Evolutionary conservation across 2,329 filamentous ascomycete species (phyloP).

Genomic region (Colletotrichum costaricense): DNA sequence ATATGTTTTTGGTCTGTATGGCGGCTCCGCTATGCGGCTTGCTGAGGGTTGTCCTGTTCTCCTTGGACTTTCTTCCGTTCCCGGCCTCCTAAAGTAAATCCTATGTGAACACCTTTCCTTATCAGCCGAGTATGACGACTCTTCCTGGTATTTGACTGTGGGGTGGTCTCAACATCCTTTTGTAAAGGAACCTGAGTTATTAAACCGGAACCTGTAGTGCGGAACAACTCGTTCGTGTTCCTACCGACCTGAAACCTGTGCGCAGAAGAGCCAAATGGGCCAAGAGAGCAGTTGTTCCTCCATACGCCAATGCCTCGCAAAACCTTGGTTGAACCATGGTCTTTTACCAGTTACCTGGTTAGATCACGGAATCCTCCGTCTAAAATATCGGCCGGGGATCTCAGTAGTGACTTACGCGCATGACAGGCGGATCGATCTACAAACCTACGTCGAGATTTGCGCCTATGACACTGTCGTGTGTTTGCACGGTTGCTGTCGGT

Average conservation of each 20-base stretch:
- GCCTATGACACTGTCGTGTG: too few relatives aligned
- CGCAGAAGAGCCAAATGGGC: too few relatives aligned
- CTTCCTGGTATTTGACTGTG: conserved; percentile 61
- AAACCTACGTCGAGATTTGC: too few relatives aligned
- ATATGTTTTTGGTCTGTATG: conserved; percentile 59
- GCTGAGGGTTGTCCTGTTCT: conserved; percentile 60
- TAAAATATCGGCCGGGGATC: too few relatives aligned
- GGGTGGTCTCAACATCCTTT: conserved; percentile 59
- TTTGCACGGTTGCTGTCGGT: too few relatives aligned
- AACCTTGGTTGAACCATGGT: not conserved
- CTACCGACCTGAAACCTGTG: too few relatives aligned
- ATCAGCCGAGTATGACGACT: conserved; percentile 55
- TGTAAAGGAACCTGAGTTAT: not conserved
- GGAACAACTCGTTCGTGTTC: not conserved
- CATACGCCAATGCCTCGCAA: not conserved
- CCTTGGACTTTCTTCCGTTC: conserved; percentile 67
- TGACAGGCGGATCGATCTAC: too few relatives aligned
- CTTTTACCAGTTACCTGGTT: too few relatives aligned
- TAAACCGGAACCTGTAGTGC: not conserved
- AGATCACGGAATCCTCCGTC: too few relatives aligned
- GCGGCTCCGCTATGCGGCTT: conserved; percentile 66
- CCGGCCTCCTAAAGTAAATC: conserved; percentile 61
- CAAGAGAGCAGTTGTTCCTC: not conserved
- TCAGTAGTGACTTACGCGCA: too few relatives aligned
- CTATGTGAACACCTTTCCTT: conserved; percentile 58